These are phyloP conservation scores for Alternaria solani DNA, from an alignment of 2,329 filamentous ascomycete genomes.

Conservation along the genomic window DNA sequence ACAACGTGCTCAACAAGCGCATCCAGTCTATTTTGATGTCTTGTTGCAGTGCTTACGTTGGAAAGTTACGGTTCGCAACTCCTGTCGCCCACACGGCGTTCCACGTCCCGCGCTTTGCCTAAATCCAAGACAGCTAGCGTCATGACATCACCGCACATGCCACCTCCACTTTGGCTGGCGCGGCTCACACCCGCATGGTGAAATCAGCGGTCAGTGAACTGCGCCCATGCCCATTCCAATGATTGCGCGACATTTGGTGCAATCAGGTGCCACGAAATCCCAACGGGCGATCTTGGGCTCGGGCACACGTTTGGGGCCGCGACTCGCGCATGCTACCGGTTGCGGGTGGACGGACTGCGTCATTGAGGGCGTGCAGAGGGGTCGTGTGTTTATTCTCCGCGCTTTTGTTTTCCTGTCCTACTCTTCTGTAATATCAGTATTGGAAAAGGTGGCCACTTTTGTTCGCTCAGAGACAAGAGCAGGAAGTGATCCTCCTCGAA, in stretches of 20 bases:
- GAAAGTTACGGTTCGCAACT: background rate
- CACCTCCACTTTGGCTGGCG: conserved; percentile 6
- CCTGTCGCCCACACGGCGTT: background rate
- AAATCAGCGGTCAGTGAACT: conserved; percentile 27
- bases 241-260: conserved; percentile 25
- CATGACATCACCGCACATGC: conserved; percentile 18
- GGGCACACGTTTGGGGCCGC: conserved; percentile 13
- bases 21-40: background rate
- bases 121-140: background rate
- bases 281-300: conserved; percentile 23
- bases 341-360: conserved; percentile 22
- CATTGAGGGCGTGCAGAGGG: conserved; percentile 22
- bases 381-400: conserved; percentile 4
- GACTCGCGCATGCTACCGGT: conserved; percentile 12
- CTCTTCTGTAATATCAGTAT: background rate
- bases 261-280: conserved; percentile 23
- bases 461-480: background rate
- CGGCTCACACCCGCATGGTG: conserved; percentile 18
- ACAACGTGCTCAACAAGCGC: background rate
- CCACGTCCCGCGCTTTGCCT: conserved; percentile 4
- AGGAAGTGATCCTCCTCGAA: background rate
- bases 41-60: background rate
- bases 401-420: conserved; percentile 7
- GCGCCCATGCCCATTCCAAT: conserved; percentile 11
- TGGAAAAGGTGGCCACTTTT: background rate